Evolutionary conservation across 2,329 filamentous ascomycete genomes (phyloP).

Genomic region (Fusarium caatingaense): DNA sequence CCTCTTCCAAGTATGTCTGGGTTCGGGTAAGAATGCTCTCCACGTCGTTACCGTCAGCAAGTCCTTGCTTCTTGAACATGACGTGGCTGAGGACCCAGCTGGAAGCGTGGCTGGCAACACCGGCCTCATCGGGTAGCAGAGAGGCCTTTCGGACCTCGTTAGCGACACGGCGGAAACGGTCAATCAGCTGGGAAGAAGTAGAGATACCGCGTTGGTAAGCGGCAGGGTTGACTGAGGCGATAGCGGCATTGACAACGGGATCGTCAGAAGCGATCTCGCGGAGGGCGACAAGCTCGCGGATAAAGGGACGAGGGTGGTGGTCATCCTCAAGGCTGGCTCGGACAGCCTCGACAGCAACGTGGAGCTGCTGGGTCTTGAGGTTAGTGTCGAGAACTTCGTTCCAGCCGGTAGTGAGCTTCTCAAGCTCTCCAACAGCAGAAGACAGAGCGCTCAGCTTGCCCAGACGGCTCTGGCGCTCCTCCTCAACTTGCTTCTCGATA

Average conservation of each 20-base stretch:
- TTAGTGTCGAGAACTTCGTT: constrained; percentile 90
- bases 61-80: constrained; percentile 92
- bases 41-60: constrained; percentile 87
- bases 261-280: constrained; percentile 91
- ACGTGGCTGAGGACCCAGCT: constrained; percentile 91
- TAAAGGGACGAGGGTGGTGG: constrained; percentile 80
- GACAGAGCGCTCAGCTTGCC: constrained; percentile 86
- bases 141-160: constrained; percentile 93
- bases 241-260: constrained; percentile 88
- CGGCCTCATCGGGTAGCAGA: constrained; percentile 90
- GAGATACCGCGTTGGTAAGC: constrained; percentile 94
- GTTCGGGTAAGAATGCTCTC: constrained; percentile 93
- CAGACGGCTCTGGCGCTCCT: constrained; percentile 87
- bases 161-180: constrained; percentile 94
- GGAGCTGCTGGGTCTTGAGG: constrained; percentile 93
- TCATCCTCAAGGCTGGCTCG: constrained; percentile 83
- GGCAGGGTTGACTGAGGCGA: constrained; percentile 93
- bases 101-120: constrained; percentile 92
- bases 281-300: constrained; percentile 91
- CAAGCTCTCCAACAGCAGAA: constrained; percentile 81
- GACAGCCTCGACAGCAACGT: constrained; percentile 94
- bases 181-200: constrained; percentile 85
- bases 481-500: constrained; percentile 84
- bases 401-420: constrained; percentile 89
- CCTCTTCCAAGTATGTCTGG: constrained; percentile 91